Conservation (phyloP, 495 filamentous ascomycete species). For the Xylaria sp. region DNA sequence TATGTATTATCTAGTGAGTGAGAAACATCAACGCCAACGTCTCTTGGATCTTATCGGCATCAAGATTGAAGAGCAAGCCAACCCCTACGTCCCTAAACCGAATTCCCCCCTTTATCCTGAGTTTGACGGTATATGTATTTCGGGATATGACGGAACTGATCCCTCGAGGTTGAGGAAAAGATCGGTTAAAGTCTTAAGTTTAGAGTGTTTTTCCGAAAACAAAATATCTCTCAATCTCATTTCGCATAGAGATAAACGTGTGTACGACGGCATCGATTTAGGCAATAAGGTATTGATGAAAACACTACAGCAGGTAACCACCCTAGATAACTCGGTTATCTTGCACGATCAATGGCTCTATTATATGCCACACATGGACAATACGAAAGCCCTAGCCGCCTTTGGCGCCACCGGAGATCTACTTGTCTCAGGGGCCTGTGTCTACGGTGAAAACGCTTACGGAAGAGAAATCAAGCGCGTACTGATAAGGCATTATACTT, state of each 20-base stretch:
- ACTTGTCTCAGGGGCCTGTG: not conserved
- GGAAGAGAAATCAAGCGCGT: not conserved
- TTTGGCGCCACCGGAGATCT: not conserved
- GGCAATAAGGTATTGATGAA: not conserved
- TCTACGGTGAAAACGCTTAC: constrained; percentile 7
- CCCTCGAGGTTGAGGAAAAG: not conserved
- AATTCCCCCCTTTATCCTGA: not conserved
- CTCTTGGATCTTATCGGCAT: constrained; percentile 6
- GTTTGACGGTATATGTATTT: not conserved
- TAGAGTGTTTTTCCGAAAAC: not conserved
- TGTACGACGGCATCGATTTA: not conserved
- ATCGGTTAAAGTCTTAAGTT: not conserved
- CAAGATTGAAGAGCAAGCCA: not conserved
- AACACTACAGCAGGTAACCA: not conserved
- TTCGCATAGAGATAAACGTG: not conserved
- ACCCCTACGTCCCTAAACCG: not conserved
- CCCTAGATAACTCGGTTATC: not conserved
- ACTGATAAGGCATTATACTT: not conserved
- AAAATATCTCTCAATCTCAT: constrained; percentile 11
- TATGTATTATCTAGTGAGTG: not conserved
- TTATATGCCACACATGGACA: not conserved
- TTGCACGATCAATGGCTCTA: constrained; percentile 15
- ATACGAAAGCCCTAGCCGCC: not conserved
- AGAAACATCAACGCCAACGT: not conserved
- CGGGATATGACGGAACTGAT: not conserved